Evolutionary conservation across 2,329 filamentous ascomycete species (phyloP), one percentile per base, ranked within the genome.

Genomic region (Fusarium brevicatenulatum): DNA sequence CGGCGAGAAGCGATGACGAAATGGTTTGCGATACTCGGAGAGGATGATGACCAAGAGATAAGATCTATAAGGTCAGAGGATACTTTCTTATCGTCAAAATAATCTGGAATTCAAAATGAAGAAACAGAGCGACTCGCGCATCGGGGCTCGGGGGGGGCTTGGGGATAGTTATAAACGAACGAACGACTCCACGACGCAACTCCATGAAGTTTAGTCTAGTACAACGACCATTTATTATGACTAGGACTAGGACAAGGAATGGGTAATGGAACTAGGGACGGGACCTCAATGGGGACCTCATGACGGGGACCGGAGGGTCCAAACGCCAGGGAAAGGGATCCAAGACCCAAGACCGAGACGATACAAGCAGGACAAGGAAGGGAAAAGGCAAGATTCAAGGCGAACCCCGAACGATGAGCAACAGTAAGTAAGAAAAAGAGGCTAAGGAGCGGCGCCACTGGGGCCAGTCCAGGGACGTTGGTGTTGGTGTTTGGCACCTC

Each of bases 241-340:
- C 43, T 52, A 58, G 32, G 50, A 44, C 39, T 23, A 50, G 30
- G 55, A 63, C 54, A 36, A 60, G 60, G 54, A 37, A 37, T 37
- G 36, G 36, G 18, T 36, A 56, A 56, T 40, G 52, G 60, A 40
- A 66, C 63, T 63, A 70, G 58, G 59, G 66, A 65, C 59, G 52
- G 66, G 66, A 69, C 66, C 71, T 74, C 71, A 74, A 66, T 58
- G 47, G 52, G 66, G 66, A 69, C 66, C 71, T 74, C 67, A 74
- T 73, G 71, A 74, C 58, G 63, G 71, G 67, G 71, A 71, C 63
- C 39, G 50, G 70, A 73, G 70, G 71, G 71, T 71, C 71, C 67
- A 73, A 73, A 73, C 66, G 47, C 65, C 65, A 66, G 54, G 42
- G 44, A 43, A 52, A 60, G 30, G 54, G 32, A 56, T 36, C 53